Percentiles rank a stretch among this genome's conserved stretches.
phyloP scores from a whole-genome alignment of 768 basidiomycete species.

The Kwoniella botswanensis region DNA sequence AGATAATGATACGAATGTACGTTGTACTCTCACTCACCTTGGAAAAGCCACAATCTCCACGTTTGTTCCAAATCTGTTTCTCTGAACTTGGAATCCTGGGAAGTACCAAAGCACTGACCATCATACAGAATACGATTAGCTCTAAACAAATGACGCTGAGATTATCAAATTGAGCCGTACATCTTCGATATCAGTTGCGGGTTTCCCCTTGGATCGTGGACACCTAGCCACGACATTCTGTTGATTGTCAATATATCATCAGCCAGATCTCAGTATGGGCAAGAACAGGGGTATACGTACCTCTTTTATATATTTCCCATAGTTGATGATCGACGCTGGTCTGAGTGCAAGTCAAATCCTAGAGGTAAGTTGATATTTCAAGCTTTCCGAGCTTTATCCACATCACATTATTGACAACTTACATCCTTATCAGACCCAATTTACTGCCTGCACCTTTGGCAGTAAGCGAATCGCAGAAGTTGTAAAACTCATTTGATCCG shows the following conservation, averaged over 20 bases:
- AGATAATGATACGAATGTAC: no score
- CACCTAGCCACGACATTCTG: conserved; percentile 44
- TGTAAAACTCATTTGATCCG: conserved; percentile 49
- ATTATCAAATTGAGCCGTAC: conserved; percentile 15
- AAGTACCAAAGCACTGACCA: conserved; percentile 82
- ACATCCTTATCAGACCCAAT: conserved; percentile 59
- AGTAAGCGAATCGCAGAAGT: conserved; percentile 51
- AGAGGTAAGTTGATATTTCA: not conserved
- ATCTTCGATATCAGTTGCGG: conserved; percentile 39
- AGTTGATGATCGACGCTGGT: conserved; percentile 36
- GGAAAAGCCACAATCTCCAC: conserved; percentile 89
- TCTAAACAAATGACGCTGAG: not conserved
- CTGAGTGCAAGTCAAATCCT: conserved; percentile 20
- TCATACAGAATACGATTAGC: not conserved
- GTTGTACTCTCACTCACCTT: conserved; percentile 60
- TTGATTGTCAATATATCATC: not conserved
- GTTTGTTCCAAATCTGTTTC: conserved; percentile 68
- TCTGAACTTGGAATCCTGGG: conserved; percentile 70
- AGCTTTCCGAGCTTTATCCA: no score
- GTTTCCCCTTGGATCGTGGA: conserved; percentile 34
- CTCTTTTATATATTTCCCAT: conserved; percentile 69
- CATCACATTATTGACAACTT: conserved; percentile 2
- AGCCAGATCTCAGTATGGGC: not conserved
- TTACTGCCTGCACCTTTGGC: conserved; percentile 38
- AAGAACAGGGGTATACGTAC: conserved; percentile 57